Evolutionary conservation across 1,284 basidiomycete genomes (phyloP), one percentile per base, ranked within the genome.

Genomic region (Cerrena zonata): DNA sequence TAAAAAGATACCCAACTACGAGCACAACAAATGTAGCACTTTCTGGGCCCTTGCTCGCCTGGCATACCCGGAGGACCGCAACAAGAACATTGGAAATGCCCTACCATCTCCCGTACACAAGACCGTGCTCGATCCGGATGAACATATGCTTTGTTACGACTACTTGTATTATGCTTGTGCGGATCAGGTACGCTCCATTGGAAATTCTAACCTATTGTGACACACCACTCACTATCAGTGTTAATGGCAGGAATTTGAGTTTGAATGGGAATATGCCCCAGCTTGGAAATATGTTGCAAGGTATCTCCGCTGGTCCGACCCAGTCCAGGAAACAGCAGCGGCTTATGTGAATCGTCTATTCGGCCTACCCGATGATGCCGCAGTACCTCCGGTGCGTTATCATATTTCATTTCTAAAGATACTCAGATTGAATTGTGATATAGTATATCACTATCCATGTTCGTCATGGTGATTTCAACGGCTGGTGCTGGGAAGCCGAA

Each of bases 381-480:
- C 67, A 15, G 67, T 75, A 24, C 76, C 76, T 18, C 70, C 69
- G 13, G 75, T 76, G 47, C 62, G 71, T 63, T 4, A 12, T 7
- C 19, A 22, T 47, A 43, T 37, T 10, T 7, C 22, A 22, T 47
- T 45, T 37, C 45, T 46, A 22, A 37, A 36, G 42, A 47, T 18
- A n/a, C 24, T 41, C 30, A 39, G 18, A 40, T 39, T 49, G 58
- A 39, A 50, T 70, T 68, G 38, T 38, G 7, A 10, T 47, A 22
- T 51, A 84, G 77, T 85, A 77, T 61, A 82, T 87, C 56, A 72
- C 75, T 5, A 73, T 86, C 42, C 84, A 87, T 60, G 69, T 79
- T 19, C 78, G 85, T 12, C 80, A 78, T 48, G 77, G 74, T 2
- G 85, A 87, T 60, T 88, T 89, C 62, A 58, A 58, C 21, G 61